phyloP scores from a whole-genome alignment of 2,329 filamentous ascomycete genomes.

The Aspergillus sp. region DNA sequence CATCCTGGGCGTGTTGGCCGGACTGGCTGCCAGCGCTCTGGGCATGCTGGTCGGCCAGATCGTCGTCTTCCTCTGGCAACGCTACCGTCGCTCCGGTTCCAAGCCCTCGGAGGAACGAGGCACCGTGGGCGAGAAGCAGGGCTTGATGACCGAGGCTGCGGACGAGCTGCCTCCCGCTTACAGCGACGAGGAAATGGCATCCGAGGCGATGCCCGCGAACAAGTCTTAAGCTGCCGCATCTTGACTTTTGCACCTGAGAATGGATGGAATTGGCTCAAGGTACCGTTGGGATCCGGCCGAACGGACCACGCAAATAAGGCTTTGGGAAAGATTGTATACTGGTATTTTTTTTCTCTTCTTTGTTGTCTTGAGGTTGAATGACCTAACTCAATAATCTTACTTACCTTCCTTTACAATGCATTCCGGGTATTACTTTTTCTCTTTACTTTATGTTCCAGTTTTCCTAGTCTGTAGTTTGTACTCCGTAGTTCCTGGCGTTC shows the following conservation, averaged over 20 bases:
- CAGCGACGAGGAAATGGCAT: conserved; percentile 29
- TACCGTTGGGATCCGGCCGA: not conserved
- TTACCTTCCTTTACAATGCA: not conserved
- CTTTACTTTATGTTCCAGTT: too few relatives aligned
- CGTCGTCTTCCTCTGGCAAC: conserved; percentile 46
- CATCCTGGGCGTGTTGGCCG: conserved; percentile 46
- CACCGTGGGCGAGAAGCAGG: conserved; percentile 44
- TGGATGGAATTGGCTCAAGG: not conserved
- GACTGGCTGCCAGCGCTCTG: conserved; percentile 45
- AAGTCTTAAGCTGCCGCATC: conserved; percentile 29
- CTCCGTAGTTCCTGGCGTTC: not conserved
- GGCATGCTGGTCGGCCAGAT: conserved; percentile 50
- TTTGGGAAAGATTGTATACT: not conserved
- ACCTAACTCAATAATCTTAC: not conserved
- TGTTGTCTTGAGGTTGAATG: not conserved
- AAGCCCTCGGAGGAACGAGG: conserved; percentile 35
- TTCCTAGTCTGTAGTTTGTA: too few relatives aligned
- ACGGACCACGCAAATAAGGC: not conserved
- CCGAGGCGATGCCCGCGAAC: conserved; percentile 24
- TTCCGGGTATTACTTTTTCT: not conserved
- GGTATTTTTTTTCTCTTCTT: not conserved
- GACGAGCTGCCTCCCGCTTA: conserved; percentile 40
- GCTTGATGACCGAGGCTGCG: conserved; percentile 34
- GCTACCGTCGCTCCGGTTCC: conserved; percentile 34
- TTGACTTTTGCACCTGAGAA: not conserved